Evolutionary conservation across 2,329 filamentous ascomycete genomes (phyloP), one percentile per base, ranked within the genome.

Genomic region (Iodosphaeria phyllophila): DNA sequence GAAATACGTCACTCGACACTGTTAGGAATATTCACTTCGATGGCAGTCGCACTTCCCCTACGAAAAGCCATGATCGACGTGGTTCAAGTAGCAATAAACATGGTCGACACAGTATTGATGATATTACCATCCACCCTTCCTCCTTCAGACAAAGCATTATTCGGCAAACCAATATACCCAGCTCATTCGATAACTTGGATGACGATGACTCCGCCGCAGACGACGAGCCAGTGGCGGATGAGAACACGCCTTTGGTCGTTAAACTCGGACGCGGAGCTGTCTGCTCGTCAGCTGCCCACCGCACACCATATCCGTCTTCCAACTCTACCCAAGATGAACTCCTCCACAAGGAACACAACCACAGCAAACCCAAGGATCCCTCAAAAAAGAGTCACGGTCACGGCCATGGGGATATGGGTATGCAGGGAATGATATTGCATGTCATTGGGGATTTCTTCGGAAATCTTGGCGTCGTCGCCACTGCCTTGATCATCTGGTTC

Each of bases 61-160:
- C n/a, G n/a, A 46, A 50, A 28, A 51, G 51, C n/a, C 46, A 52
- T 24, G 54, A 52, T 18, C 50, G 52, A 28, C 56, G 57, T 25
- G 54, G 56, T 22, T 50, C 54, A 30, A 57, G 52, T 42, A 60
- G 46, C 36, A 40, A 49, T 35, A 59, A 64, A 33, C 63, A 65
- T 31, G 56, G 56, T 28, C 70, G 68, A 34, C 53, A 68, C 30
- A 71, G 63, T 54, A 52, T 83, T 56, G 51, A 73, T 17, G 65
- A 83, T 28, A 75, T 91, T 36, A 79, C 74, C 44, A 78, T 92
- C 26, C 78, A 93, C 44, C 89, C 89, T 3, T 76, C 82, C 13
- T 86, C 75, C 33, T 83, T 95, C 57, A 64, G 89, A 35, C 78
- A 92, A 46, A 82, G 86, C 28, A 92, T 98, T 37, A 91, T 95